These are phyloP conservation scores for Claviceps purpurea DNA, from an alignment of 2,329 filamentous ascomycete genomes.

Conservation along the genomic window DNA sequence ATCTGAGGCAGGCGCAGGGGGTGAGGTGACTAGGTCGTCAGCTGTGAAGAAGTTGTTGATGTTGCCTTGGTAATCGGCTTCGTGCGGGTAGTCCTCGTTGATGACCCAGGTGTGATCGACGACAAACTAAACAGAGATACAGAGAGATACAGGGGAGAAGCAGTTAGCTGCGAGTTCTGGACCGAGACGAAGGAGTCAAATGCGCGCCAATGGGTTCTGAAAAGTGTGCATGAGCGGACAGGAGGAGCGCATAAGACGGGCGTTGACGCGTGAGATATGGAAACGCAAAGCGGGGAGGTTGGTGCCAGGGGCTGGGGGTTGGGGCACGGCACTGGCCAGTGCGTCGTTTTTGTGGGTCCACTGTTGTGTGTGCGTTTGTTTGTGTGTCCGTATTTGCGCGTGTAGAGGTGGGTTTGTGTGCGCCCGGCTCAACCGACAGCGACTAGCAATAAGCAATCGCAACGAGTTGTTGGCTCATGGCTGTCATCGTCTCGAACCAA, in stretches of 20 bases:
- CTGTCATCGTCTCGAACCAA: not conserved
- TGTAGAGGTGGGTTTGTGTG: not conserved
- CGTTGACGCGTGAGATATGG: constrained; percentile 12
- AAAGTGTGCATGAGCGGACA: constrained; percentile 7
- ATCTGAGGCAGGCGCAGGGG: not conserved
- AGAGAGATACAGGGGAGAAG: constrained; percentile 4
- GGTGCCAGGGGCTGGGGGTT: not conserved
- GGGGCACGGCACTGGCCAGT: not conserved
- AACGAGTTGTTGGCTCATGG: not conserved
- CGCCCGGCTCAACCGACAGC: not conserved
- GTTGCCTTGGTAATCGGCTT: constrained; percentile 72
- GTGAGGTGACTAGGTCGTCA: constrained; percentile 46
- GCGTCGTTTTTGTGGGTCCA: constrained; percentile 3
- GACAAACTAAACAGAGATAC: constrained; percentile 56
- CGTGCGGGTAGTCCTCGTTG: constrained; percentile 67
- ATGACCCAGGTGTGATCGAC: constrained; percentile 85
- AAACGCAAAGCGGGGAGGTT: constrained; percentile 12
- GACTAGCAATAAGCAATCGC: not conserved
- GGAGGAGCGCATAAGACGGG: constrained; percentile 6
- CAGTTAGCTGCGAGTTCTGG: constrained; percentile 7
- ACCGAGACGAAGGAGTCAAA: constrained; percentile 1
- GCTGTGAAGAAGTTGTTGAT: constrained; percentile 83
- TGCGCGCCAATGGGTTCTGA: constrained; percentile 5
- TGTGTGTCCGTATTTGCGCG: not conserved
- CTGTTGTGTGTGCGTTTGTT: not conserved